Evolutionary conservation across 2,329 filamentous ascomycete species (phyloP), one percentile per base, ranked within the genome.

Genomic region (Colletotrichum scovillei): DNA sequence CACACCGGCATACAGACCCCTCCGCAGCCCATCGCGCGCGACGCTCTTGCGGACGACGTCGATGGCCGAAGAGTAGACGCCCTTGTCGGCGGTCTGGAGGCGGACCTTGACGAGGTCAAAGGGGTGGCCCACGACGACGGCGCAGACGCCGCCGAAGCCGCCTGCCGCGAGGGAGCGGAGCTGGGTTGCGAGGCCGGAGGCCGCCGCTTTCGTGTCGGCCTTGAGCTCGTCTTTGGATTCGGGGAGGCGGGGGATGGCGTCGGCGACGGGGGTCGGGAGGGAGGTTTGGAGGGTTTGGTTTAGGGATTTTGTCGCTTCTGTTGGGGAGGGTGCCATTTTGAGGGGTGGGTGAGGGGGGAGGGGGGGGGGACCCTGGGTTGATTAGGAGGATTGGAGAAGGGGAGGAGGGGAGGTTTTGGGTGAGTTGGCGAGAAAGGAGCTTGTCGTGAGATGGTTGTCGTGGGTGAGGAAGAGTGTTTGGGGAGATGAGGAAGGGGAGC

Each of bases 101-200:
- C 97, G 94, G 76, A 99, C 97, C 86, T 99, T 99, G 83, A 98
- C 96, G 78, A 99, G 88, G 82, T 99, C 97, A 82, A 99, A 99
- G 11, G 11, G 97, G 84, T 99, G 97, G 70, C 97, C 94, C 73
- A 98, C 95, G 55, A 99, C 82, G 68, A 99, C 97, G 70, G 97
- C 96, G 86, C 94, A 98, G 60, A 99, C 84, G 78, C 97, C 97
- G 78, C 97, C 97, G 73, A 97, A 97, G 75, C 95, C 97, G 78
- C 97, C 97, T 8, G 96, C 96, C 9, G 89, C 92, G 64, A 99
- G 90, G 55, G 96, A 97, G 73, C 96, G 93, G 75, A 97, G 83
- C 82, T 91, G 89, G 24, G 88, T 81, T 16, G 84, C 78, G 65
- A 83, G 79, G 19, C 81, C 77, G 42, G 79, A 82, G 19, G 82